Conservation (phyloP, 148 eudicot species). For the Heliosperma pusillum region DNA sequence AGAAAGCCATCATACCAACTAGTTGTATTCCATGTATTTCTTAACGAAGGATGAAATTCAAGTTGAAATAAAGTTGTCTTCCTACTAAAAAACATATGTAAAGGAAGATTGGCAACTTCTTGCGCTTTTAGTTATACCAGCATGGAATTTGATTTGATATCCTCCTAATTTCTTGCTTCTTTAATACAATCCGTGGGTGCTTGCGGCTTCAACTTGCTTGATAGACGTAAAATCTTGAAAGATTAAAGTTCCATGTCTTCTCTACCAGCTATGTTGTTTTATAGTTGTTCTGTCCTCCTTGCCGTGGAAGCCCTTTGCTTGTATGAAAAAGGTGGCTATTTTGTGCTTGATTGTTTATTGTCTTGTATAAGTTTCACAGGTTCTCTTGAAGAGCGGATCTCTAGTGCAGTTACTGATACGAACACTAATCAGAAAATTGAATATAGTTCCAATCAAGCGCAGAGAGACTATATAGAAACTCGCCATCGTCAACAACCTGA, state of each 20-base stretch:
- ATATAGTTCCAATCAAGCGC: conserved; percentile 31
- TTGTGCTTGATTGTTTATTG: conserved; percentile 41
- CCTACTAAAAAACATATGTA: background rate
- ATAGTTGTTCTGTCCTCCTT: background rate
- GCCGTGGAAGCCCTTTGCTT: conserved; percentile 3
- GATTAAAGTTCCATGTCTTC: conserved; percentile 1
- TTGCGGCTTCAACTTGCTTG: conserved; percentile 12
- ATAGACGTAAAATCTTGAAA: background rate
- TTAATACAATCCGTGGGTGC: background rate
- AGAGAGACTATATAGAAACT: conserved; percentile 35
- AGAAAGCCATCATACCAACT: background rate
- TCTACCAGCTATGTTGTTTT: background rate
- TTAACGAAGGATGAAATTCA: background rate
- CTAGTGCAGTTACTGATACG: conserved; percentile 35
- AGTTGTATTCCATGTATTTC: background rate
- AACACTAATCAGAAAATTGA: conserved; percentile 35
- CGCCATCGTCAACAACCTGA: conserved; percentile 38
- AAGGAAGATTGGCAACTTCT: background rate
- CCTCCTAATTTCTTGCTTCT: background rate
- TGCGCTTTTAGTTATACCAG: background rate
- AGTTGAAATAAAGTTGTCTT: background rate
- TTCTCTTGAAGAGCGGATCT: conserved; percentile 50
- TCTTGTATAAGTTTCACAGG: conserved; percentile 78
- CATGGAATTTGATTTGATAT: background rate
- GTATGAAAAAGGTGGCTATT: background rate